A percentile compares a stretch with the other conserved stretches of the same genome.
Conservation (phyloP, 805 yeast species). For the Trichomonascus vanleenenianus region DNA sequence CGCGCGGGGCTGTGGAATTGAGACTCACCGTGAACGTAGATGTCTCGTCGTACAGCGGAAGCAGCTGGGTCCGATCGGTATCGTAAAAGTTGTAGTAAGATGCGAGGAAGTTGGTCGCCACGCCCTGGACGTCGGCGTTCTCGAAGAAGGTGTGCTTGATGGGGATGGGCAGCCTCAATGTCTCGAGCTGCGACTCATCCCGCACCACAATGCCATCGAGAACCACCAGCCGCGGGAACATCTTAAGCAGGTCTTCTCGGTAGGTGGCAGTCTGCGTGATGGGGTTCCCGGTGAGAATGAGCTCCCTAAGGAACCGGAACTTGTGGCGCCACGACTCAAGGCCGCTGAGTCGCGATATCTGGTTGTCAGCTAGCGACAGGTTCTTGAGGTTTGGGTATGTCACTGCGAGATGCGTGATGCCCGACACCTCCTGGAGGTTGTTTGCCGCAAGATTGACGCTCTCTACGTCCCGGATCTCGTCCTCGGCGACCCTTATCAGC, state of each 20-base stretch:
- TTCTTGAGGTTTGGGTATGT: slow-evolving; percentile 72
- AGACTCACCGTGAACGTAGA: slow-evolving; percentile 80
- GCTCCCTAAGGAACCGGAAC: slow-evolving; percentile 63
- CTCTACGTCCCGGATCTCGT: slow-evolving; percentile 44
- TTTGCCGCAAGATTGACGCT: slow-evolving; percentile 51
- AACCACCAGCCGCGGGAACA: slow-evolving; percentile 74
- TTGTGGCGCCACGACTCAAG: slow-evolving; percentile 75
- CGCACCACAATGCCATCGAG: slow-evolving; percentile 74
- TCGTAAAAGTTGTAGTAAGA: slow-evolving; percentile 82
- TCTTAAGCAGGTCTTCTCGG: slow-evolving; percentile 53
- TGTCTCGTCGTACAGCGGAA: slow-evolving; percentile 68
- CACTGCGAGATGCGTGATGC: slow-evolving; percentile 56
- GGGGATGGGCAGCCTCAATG: slow-evolving; percentile 27
- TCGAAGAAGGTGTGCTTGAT: slow-evolving; percentile 71
- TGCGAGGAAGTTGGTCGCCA: slow-evolving; percentile 70
- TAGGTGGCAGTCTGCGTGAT: slow-evolving; percentile 41
- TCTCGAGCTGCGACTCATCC: slow-evolving; percentile 47
- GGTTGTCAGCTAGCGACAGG: slow-evolving; percentile 73
- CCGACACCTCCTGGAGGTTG: slow-evolving; percentile 50
- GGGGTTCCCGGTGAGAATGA: slow-evolving; percentile 76
- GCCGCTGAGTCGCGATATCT: slow-evolving; percentile 46
- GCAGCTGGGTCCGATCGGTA: slow-evolving; percentile 56
- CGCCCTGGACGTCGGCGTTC: slow-evolving; percentile 56
- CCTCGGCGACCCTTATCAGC: slow-evolving; percentile 68
- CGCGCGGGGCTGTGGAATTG: slow-evolving; percentile 61